Base-by-base conservation (phyloP, 2,329 filamentous ascomycete genomes). In the Botrytis paeoniae region DNA sequence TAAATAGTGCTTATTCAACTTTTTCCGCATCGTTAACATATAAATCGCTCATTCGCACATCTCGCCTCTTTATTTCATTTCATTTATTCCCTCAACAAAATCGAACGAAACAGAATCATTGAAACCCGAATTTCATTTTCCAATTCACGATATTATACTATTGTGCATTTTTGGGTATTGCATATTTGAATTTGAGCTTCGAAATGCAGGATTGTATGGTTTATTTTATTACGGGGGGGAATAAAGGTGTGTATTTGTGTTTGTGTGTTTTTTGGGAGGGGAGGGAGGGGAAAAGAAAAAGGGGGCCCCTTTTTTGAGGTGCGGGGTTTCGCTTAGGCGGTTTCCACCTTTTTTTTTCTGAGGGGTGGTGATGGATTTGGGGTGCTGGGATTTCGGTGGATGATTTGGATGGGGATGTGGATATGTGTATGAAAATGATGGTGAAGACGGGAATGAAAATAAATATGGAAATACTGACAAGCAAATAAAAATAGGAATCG, bases 191-290 rank as follows among this genome's bases (percentile, higher is more conserved):
- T 25, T 2, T 25, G 22, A 12, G 4, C 1, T 18, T 22, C 25
- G 1, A 75, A 62, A 79, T 77, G 77, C 22, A 41, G 12, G 18
- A 20, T 1, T 62, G 74, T 35, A 75, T 69, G 39, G 70, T 74
- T 60, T 79, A 77, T 69, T 72, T 80, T 32, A 74, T 80, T 61
- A 80, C 79, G 20, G 79, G 79, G 45, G 78, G 75, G n/a, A 80
- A 80, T 74, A 70, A 76, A 75, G 75, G 76, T 78, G 60, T 77
- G 14, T 59, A 9, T 41, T 51, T 51, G 25, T 51, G 4, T 29
- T 54, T 29, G 51, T 5, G 25, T 54, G 41, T 18, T 43, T 43
- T 54, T 29, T 14, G 10, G 45, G 22, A 25, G 3, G 48, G 25
- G 5, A n/a, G 14, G 2, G 25, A 14, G 4, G 25, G 25, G 25